Conservation (phyloP, 257 asterid genomes). For the Capsicum baccatum region DNA sequence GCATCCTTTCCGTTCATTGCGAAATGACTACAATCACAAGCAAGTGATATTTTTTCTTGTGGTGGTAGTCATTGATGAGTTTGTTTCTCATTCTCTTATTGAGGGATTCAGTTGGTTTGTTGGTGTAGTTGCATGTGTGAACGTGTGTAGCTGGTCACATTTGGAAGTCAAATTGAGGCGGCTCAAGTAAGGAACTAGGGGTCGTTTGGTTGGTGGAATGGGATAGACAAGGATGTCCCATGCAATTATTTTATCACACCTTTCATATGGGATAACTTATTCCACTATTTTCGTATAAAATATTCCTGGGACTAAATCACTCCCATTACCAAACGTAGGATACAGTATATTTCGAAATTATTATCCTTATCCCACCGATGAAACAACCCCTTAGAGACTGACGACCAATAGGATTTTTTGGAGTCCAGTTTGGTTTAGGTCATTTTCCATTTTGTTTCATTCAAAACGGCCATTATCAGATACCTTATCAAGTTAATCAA, state of each 20-base stretch:
- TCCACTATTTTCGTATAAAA: too few relatives aligned
- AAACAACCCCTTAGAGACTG: too few relatives aligned
- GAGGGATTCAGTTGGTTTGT: neutral
- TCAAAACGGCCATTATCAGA: neutral
- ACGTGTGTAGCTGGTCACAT: neutral
- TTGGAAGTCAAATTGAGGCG: neutral
- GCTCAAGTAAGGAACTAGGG: neutral
- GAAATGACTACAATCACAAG: neutral
- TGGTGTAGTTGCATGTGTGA: neutral
- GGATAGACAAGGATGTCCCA: too few relatives aligned
- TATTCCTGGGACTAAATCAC: too few relatives aligned
- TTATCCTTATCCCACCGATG: too few relatives aligned
- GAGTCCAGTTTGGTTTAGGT: constrained; percentile 18
- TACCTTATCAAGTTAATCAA: constrained; percentile 2
- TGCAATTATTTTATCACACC: too few relatives aligned
- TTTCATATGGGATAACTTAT: too few relatives aligned
- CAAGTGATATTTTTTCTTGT: neutral
- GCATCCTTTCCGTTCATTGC: neutral
- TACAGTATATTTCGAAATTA: too few relatives aligned
- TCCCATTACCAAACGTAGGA: too few relatives aligned
- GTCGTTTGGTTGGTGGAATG: too few relatives aligned
- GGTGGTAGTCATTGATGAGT: neutral
- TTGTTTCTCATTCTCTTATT: too few relatives aligned
- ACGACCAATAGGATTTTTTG: neutral
- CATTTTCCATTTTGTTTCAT: neutral